Conservation (phyloP, 2,329 filamentous ascomycete species). For the Leptographium procerum region DNA sequence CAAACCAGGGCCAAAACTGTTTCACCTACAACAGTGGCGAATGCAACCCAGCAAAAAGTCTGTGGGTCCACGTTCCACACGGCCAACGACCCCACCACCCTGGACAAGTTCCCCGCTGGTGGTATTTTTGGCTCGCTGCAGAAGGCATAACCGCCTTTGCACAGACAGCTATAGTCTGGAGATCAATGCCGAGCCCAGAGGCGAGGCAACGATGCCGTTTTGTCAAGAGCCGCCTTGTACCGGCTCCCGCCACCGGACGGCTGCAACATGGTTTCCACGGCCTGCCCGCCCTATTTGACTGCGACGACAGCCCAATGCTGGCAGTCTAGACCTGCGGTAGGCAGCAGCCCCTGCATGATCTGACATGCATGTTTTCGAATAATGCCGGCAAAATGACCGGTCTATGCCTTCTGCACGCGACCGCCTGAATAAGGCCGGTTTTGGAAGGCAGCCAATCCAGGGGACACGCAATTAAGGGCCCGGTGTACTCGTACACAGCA, state of each 20-base stretch:
- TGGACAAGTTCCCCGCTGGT: neutral
- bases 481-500: too few species aligned
- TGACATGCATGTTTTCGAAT: neutral
- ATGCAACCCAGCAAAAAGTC: constrained; percentile 5
- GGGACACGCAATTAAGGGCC: too few species aligned
- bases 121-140: neutral
- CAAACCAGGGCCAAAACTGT: constrained; percentile 5
- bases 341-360: constrained; percentile 1
- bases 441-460: too few species aligned
- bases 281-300: too few species aligned
- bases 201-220: neutral
- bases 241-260: neutral
- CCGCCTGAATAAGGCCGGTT: too few species aligned
- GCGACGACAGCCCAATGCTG: neutral
- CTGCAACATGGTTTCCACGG: neutral
- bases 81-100: neutral
- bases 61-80: constrained; percentile 7
- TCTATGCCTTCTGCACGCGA: neutral
- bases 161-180: neutral
- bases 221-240: neutral
- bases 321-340: neutral
- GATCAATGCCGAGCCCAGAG: neutral
- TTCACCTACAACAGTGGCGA: constrained; percentile 7
- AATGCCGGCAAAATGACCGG: constrained; percentile 2
- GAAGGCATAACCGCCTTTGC: neutral